These are phyloP conservation scores for Paecilomyces formosus DNA, from an alignment of 2,329 filamentous ascomycete species.

Conservation along the genomic window DNA sequence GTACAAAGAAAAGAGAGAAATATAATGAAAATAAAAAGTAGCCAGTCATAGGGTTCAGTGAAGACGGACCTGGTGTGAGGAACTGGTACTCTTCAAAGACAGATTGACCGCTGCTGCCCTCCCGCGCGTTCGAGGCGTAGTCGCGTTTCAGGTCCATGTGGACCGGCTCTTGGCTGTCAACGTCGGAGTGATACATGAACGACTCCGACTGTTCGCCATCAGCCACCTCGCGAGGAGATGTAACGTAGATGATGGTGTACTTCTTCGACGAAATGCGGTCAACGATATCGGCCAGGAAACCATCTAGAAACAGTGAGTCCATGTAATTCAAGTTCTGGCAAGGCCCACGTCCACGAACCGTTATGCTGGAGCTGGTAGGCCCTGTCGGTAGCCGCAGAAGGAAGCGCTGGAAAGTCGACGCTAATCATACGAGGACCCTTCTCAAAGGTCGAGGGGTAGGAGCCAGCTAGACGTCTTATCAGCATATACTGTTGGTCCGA, in stretches of 20 bases:
- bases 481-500: constrained; percentile 6
- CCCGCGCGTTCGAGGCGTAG: constrained; percentile 26
- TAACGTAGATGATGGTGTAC: constrained; percentile 72
- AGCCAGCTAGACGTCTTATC: constrained; percentile 25
- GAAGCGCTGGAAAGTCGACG: constrained; percentile 38
- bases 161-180: constrained; percentile 51
- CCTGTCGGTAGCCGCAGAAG: constrained; percentile 24
- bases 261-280: constrained; percentile 41
- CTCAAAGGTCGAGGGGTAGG: constrained; percentile 30
- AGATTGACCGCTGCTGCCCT: constrained; percentile 34
- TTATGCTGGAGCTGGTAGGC: constrained; percentile 34
- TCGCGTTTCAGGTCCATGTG: constrained; percentile 71
- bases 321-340: not conserved
- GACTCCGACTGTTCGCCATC: constrained; percentile 17
- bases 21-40: not conserved
- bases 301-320: constrained; percentile 26
- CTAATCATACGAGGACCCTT: constrained; percentile 35
- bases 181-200: constrained; percentile 55
- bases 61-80: constrained; percentile 68
- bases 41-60: not conserved
- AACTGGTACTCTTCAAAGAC: constrained; percentile 90
- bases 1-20: not conserved
- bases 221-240: constrained; percentile 45
- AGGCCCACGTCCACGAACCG: constrained; percentile 22
- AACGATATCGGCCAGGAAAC: constrained; percentile 40